Conservation (phyloP, 345 rosid species). For the Alliaria petiolata region DNA sequence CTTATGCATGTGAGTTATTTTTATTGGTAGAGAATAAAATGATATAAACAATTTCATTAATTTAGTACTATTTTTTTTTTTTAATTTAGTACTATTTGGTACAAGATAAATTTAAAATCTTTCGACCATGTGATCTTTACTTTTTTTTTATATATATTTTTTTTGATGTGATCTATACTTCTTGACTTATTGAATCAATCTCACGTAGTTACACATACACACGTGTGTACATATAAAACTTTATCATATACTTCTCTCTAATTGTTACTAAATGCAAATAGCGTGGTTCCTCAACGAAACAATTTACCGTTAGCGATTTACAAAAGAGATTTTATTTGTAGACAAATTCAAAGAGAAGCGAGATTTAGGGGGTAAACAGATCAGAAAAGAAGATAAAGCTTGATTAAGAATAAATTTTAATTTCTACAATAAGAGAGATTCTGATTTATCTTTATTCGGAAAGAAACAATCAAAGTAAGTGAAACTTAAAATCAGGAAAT, state of each 20-base stretch:
- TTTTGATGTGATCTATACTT: background rate
- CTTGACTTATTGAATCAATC: background rate
- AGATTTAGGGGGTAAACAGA: background rate
- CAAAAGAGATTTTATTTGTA: background rate
- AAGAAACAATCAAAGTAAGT: background rate
- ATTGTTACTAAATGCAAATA: background rate
- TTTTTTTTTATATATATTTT: background rate
- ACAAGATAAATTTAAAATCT: constrained; percentile 1
- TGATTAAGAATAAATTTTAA: background rate
- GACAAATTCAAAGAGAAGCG: background rate
- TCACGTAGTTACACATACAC: constrained; percentile 5
- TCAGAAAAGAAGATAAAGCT: background rate
- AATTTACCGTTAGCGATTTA: background rate
- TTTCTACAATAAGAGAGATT: too few species aligned
- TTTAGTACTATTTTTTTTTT: too few species aligned
- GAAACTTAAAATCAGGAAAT: constrained; percentile 1
- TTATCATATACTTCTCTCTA: background rate
- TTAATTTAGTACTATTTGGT: constrained; percentile 8
- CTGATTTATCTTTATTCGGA: background rate
- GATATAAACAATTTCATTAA: background rate
- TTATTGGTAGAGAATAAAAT: background rate
- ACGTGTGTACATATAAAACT: constrained; percentile 2
- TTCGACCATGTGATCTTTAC: constrained; percentile 17
- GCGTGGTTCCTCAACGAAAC: background rate
- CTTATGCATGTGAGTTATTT: constrained; percentile 20